Percentiles rank a stretch among this genome's conserved stretches.
Evolutionary conservation across 1,284 basidiomycete genomes (phyloP).

Genomic region (Austroboletus niveus): DNA sequence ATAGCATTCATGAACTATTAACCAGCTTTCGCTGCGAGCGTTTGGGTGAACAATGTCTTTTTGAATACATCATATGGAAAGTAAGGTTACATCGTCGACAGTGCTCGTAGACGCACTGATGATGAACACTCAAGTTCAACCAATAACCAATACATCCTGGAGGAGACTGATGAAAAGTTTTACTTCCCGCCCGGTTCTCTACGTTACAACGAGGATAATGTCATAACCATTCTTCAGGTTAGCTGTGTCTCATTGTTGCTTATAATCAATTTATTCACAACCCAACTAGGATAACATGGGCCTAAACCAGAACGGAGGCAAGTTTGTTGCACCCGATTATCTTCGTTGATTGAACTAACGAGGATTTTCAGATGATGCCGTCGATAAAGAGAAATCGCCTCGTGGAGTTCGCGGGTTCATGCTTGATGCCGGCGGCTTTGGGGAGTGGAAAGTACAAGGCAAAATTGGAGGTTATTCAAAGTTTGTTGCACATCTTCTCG

Average conservation of each 20-base stretch:
- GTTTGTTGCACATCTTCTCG: conserved; percentile 39
- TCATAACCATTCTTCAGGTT: conserved; percentile 74
- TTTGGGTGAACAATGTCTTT: conserved; percentile 78
- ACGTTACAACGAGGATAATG: conserved; percentile 54
- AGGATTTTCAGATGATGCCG: conserved; percentile 11
- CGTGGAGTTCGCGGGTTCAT: conserved; percentile 77
- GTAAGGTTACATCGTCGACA: conserved; percentile 35
- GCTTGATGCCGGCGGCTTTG: conserved; percentile 58
- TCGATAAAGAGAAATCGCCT: conserved; percentile 56
- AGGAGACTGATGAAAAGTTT: conserved; percentile 65
- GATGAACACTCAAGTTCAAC: conserved; percentile 48
- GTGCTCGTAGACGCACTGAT: conserved; percentile 3
- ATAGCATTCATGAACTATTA: neutral
- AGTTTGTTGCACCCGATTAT: conserved; percentile 8
- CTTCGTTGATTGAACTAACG: conserved; percentile 14
- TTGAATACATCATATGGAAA: conserved; percentile 71
- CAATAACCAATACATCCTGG: conserved; percentile 54
- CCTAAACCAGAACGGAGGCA: conserved; percentile 58
- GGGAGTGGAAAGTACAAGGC: conserved; percentile 78
- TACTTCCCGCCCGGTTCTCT: conserved; percentile 58
- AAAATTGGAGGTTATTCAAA: conserved; percentile 73
- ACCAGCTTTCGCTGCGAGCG: conserved; percentile 68
- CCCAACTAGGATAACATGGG: conserved; percentile 72
- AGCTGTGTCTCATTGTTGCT: conserved; percentile 4
- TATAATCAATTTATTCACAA: neutral